These are phyloP conservation scores for Coprinopsis strossmayeri DNA, from an alignment of 768 basidiomycete genomes.

Conservation along the genomic window DNA sequence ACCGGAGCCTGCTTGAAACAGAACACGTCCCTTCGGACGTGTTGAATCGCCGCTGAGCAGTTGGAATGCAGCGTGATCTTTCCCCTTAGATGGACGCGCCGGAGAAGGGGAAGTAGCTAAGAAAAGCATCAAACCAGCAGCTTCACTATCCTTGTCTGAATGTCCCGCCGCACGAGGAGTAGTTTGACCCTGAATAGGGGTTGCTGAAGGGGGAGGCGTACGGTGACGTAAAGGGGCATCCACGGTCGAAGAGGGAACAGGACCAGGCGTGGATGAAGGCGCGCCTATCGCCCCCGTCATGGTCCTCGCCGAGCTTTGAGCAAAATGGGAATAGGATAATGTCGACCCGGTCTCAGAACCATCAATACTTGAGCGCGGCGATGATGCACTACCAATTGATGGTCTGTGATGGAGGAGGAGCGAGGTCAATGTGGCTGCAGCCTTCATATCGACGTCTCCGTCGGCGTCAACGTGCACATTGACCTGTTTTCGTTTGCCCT, in stretches of 20 bases:
- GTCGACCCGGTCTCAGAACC: conserved; percentile 61
- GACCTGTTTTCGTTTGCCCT: conserved; percentile 42
- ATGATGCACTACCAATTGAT: conserved; percentile 54
- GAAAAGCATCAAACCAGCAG: conserved; percentile 80
- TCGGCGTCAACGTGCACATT: conserved; percentile 32
- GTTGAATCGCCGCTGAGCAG: conserved; percentile 45
- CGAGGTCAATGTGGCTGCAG: conserved; percentile 73
- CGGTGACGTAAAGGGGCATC: conserved; percentile 28
- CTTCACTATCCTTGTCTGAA: conserved; percentile 54
- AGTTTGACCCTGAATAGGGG: conserved; percentile 22
- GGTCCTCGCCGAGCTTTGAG: conserved; percentile 60
- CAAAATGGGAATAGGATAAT: conserved; percentile 57
- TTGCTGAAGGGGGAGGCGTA: conserved; percentile 30
- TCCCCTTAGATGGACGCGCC: conserved; percentile 52
- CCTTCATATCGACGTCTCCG: conserved; percentile 72
- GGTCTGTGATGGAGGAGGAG: conserved; percentile 57
- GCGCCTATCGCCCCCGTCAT: conserved; percentile 27
- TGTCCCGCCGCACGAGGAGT: conserved; percentile 48
- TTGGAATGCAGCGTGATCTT: conserved; percentile 51
- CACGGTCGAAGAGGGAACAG: conserved; percentile 25
- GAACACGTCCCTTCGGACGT: conserved; percentile 59
- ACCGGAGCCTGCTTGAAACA: conserved; percentile 47
- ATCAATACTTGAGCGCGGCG: conserved; percentile 67
- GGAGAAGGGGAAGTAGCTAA: conserved; percentile 84
- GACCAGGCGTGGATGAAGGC: conserved; percentile 34